Evolutionary conservation across 2,329 filamentous ascomycete genomes (phyloP).

Genomic region (Botrytis pseudocinerea): DNA sequence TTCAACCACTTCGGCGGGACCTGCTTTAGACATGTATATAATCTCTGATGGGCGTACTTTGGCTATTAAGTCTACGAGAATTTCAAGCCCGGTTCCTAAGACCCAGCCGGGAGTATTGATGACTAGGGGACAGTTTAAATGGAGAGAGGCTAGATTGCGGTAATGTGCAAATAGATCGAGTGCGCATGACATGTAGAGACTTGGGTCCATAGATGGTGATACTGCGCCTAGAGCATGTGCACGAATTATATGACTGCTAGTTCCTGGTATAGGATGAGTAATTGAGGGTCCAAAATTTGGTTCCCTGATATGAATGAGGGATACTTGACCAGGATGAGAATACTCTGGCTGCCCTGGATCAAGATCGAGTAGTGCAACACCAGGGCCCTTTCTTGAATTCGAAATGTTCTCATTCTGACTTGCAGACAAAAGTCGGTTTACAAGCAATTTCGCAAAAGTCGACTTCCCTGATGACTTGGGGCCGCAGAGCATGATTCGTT

Average conservation of each 20-base stretch:
- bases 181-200: conserved; percentile 65
- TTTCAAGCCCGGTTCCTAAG: conserved; percentile 66
- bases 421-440: conserved; percentile 59
- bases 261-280: conserved; percentile 53
- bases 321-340: conserved; percentile 66
- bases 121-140: conserved; percentile 57
- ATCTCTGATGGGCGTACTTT: conserved; percentile 59
- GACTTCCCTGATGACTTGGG: conserved; percentile 76
- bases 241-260: conserved; percentile 49
- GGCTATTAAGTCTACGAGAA: conserved; percentile 59
- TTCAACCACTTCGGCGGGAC: conserved; percentile 58
- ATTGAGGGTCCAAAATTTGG: conserved; percentile 69
- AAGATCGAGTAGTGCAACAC: conserved; percentile 63
- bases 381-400: conserved; percentile 30
- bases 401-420: conserved; percentile 1
- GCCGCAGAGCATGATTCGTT: conserved; percentile 62
- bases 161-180: conserved; percentile 63
- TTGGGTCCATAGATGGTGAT: conserved; percentile 65
- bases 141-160: conserved; percentile 44
- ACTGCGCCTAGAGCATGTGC: conserved; percentile 67
- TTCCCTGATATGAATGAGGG: conserved; percentile 60
- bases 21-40: conserved; percentile 68
- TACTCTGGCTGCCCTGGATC: conserved; percentile 80
- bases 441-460: conserved; percentile 66
- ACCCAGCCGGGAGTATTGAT: conserved; percentile 78